Evolutionary conservation across 352 stramenopile genomes (phyloP).

Genomic region (Pilasporangium apinafurcum): DNA sequence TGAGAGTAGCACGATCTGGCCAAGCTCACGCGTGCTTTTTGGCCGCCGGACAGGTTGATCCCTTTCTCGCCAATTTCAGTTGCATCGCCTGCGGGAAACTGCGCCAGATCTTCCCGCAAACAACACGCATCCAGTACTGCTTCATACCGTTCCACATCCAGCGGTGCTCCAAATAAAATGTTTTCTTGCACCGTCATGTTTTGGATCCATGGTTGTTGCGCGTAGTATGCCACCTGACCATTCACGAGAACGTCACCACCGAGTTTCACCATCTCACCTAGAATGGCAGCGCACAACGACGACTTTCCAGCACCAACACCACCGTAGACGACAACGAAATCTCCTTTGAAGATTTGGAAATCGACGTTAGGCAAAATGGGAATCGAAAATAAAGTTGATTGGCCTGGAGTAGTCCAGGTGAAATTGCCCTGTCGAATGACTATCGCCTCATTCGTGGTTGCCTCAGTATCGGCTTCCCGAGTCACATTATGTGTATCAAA

Average conservation of each 20-base stretch:
- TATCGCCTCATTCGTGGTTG: too few species aligned
- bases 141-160: slow-evolving; percentile 35
- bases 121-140: slow-evolving; percentile 68
- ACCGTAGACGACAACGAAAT: slow-evolving; percentile 48
- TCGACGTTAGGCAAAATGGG: slow-evolving; percentile 25
- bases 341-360: slow-evolving; percentile 27
- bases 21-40: slow-evolving; percentile 81
- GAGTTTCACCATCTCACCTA: slow-evolving; percentile 83
- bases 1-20: slow-evolving; percentile 60
- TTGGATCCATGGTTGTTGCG: slow-evolving; percentile 90
- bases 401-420: slow-evolving; percentile 19
- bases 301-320: slow-evolving; percentile 49
- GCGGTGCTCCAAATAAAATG: slow-evolving; percentile 87
- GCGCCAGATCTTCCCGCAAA: slow-evolving; percentile 75
- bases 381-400: slow-evolving; percentile 16
- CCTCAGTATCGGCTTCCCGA: slow-evolving; percentile 3
- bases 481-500: slow-evolving; percentile 13
- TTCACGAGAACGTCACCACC: slow-evolving; percentile 27
- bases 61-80: slow-evolving; percentile 95
- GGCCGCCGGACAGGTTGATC: slow-evolving; percentile 91
- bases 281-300: slow-evolving; percentile 36
- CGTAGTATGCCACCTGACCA: slow-evolving; percentile 55
- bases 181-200: slow-evolving; percentile 93
- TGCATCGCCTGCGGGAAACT: slow-evolving; percentile 80
- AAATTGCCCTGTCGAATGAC: background rate